Base-by-base conservation (phyloP, 2,329 filamentous ascomycete genomes). In the Chaetomiaceae sp. region DNA sequence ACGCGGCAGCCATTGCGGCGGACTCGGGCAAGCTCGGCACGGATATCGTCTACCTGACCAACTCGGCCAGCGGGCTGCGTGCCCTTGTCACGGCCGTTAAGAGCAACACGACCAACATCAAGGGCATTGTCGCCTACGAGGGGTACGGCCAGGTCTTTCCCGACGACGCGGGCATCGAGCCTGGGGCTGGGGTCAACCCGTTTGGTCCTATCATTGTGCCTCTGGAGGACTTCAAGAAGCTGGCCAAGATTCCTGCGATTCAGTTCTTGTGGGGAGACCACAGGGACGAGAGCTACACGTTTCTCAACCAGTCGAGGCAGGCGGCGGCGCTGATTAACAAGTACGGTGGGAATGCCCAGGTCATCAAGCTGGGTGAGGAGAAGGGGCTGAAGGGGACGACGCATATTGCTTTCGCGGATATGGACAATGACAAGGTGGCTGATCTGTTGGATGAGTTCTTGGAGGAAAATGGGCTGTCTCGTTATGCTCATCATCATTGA, bases 31-130 rank as follows among this genome's bases (percentile, higher is more conserved):
- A 63, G 22, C 47, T 67, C 11, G 64, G 64, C n/a, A 25, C 54
- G 4, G 47, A 39, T 47, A 66, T 71, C 39, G 66, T 70, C 22
- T 69, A 67, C 56, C 55, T 71, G 11, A 65, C 63, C 15, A 71
- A 69, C 60, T 71, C 68, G 23, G 69, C 68, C 0, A 61, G 62
- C 6, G 67, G 68, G 1, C 53, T 70, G 31, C 65, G 69, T 17
- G 67, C 68, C 1, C 63, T 66, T 50, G 59, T 71, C 57, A 66
- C 66, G 19, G 68, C 61, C 1, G 59, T 61, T n/a, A 63, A 65
- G 53, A 67, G 65, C 53, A 70, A 71, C 56, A 58, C 61, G 29
- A 69, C 66, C 6, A 69, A 68, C 37, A 69, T 69, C 55, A 68
- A 68, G 56, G 69, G 61, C 25, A 69, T 71, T 23, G 68, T 71